These are phyloP conservation scores for Naganishia vishniacii DNA, from an alignment of 768 basidiomycete genomes.

Conservation along the genomic window DNA sequence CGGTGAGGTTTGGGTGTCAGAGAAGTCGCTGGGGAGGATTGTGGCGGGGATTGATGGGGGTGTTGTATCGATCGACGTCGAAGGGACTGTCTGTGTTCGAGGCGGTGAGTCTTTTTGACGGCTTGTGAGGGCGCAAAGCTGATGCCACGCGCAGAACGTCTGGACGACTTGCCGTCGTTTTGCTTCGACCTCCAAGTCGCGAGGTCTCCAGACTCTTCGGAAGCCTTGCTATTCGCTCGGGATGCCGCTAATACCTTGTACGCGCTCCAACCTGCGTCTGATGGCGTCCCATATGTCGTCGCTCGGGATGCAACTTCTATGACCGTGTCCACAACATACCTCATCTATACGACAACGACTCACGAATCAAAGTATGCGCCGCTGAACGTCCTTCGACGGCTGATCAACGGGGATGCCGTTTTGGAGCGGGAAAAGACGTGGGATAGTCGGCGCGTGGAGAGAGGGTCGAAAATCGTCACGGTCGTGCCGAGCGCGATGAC, in stretches of 20 bases:
- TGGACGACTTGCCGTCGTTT: slow-evolving; percentile 25
- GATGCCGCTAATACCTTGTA: slow-evolving; percentile 64
- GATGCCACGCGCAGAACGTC: background rate
- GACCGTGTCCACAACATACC: slow-evolving; percentile 61
- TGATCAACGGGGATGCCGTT: slow-evolving; percentile 38
- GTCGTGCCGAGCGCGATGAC: slow-evolving; percentile 82
- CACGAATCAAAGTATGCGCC: slow-evolving; percentile 77
- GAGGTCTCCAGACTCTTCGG: background rate
- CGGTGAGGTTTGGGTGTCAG: slow-evolving; percentile 23
- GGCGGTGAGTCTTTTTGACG: background rate
- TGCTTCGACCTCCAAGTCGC: slow-evolving; percentile 24
- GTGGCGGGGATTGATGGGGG: background rate
- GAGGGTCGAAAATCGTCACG: slow-evolving; percentile 82
- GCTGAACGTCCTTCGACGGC: slow-evolving; percentile 42
- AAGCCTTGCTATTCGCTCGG: slow-evolving; percentile 60
- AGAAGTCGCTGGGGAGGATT: slow-evolving; percentile 1
- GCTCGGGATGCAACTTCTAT: slow-evolving; percentile 59
- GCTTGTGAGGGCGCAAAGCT: background rate
- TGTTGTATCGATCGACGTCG: background rate
- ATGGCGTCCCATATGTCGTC: slow-evolving; percentile 26
- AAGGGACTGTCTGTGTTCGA: background rate
- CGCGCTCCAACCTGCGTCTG: slow-evolving; percentile 35
- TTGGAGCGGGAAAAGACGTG: slow-evolving; percentile 50
- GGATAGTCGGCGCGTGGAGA: slow-evolving; percentile 75
- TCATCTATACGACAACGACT: slow-evolving; percentile 75